Base-by-base conservation (phyloP, 2,329 filamentous ascomycete species). In the Helicocarpus griseus region DNA sequence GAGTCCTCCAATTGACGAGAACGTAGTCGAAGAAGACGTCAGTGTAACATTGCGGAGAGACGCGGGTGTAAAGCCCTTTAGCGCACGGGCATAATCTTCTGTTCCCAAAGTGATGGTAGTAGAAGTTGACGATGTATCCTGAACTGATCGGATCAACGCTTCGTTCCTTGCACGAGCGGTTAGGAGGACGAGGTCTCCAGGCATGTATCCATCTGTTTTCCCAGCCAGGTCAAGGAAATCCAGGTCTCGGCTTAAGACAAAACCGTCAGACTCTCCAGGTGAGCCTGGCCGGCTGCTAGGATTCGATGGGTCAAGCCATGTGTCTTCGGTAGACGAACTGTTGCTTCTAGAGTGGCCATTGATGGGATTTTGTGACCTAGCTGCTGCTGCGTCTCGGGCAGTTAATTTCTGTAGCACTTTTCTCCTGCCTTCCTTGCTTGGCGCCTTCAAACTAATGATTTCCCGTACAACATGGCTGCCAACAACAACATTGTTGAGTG, bases 171-270 rank as follows among this genome's bases (percentile, higher is more conserved):
- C 91, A 53, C 93, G 81, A 9, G 88, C 85, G 17, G 95, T 86
- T 9, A 98, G 80, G 2, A 96, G 77, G 14, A 86, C 83, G 35
- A 98, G 76, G 66, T 98, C 93, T 3, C 90, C 93, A 0, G 93
- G 91, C 90, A 97, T 96, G 65, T 97, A 98, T 0, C 93, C 93
- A 64, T 98, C 93, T 0, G 91, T 97, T 59, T 91, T 85, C 1
- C 93, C 90, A 17, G 94, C 89, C 51, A 98, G 78, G 56, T 97
- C 91, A 7, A 97, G 80, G 53, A 97, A 87, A 65, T 98, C 93
- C 8, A 98, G 80, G 46, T 86, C 80, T 0, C 81, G 72, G 53
- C 89, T 86, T 5, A 95, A 73, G 1, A 84, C 70, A 61, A 95
- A 93, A 0, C 85, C 86, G 49, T 80, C 78, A 59, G 58, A 53